phyloP scores from a whole-genome alignment of 768 basidiomycete species.

The Tephrocybe sp. region DNA sequence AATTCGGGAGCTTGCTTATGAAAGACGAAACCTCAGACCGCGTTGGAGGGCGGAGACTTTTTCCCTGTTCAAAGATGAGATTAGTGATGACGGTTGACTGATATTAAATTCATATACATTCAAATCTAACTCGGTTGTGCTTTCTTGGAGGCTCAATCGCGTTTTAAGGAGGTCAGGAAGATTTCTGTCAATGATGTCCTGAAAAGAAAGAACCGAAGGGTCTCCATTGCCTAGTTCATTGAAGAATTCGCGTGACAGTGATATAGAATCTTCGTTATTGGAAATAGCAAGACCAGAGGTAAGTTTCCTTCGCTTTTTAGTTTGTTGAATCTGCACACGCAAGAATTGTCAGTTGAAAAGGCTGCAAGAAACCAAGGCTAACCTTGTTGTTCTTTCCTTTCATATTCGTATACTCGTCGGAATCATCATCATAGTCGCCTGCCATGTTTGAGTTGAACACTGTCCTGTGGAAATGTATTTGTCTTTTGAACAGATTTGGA shows the following conservation, averaged over 20 bases:
- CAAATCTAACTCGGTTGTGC: slow-evolving; percentile 20
- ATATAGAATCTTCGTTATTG: background rate
- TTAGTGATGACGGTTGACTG: background rate
- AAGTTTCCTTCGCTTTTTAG: slow-evolving; percentile 18
- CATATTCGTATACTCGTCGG: slow-evolving; percentile 13
- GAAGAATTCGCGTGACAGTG: slow-evolving; percentile 14
- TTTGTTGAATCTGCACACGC: background rate
- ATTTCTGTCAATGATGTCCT: slow-evolving; percentile 27
- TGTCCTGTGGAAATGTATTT: no score
- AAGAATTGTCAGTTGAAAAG: background rate
- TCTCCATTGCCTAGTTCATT: slow-evolving; percentile 18
- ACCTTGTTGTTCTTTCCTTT: slow-evolving; percentile 8
- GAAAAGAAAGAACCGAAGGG: slow-evolving; percentile 21
- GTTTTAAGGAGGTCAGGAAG: slow-evolving; percentile 26
- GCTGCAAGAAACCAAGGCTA: background rate
- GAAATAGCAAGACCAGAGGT: background rate
- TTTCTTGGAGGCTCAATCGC: slow-evolving; percentile 19
- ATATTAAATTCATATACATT: slow-evolving; percentile 13
- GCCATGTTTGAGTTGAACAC: background rate
- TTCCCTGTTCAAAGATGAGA: slow-evolving; percentile 21
- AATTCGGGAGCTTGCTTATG: slow-evolving; percentile 21
- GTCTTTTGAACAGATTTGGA: no score
- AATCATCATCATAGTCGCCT: background rate
- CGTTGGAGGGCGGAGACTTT: slow-evolving; percentile 37
- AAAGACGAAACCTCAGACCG: slow-evolving; percentile 38